Evolutionary conservation across 345 rosid species (phyloP).

Genomic region (Eucalyptus sp.): DNA sequence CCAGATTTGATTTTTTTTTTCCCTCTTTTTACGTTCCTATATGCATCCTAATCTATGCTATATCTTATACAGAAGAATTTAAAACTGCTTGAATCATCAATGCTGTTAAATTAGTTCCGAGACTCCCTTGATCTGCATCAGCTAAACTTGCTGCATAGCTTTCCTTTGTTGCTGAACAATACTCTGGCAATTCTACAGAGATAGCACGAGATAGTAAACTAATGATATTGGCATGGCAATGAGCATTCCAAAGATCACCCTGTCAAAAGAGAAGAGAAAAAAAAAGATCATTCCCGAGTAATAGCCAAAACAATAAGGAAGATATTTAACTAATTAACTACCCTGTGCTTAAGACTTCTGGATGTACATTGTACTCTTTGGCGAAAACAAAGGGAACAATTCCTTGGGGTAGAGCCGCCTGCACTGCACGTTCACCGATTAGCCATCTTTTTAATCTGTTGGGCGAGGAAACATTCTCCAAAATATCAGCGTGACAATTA

Average conservation of each 20-base stretch:
- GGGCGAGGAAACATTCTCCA: background rate
- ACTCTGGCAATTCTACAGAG: constrained; percentile 17
- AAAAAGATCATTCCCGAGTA: background rate
- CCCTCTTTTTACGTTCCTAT: background rate
- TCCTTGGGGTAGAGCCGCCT: constrained; percentile 96
- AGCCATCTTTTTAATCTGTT: background rate
- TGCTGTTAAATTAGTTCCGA: background rate
- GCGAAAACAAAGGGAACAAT: constrained; percentile 88
- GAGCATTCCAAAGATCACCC: constrained; percentile 77
- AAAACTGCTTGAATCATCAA: background rate
- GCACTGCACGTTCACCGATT: background rate
- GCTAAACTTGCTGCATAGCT: background rate
- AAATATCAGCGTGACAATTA: background rate
- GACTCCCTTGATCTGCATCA: background rate
- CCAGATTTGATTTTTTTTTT: background rate
- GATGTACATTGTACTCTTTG: constrained; percentile 74
- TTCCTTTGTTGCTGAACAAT: background rate
- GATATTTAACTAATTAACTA: background rate
- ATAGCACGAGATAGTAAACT: constrained; percentile 63
- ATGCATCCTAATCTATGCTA: background rate
- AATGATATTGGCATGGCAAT: constrained; percentile 65
- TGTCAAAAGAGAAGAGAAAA: constrained; percentile 6
- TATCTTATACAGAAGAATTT: background rate
- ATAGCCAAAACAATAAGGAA: background rate
- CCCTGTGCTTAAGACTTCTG: constrained; percentile 75